Percentiles rank a stretch among this genome's conserved stretches.
Evolutionary conservation across 2,329 filamentous ascomycete genomes (phyloP).

Genomic region (Fusarium anguioides): DNA sequence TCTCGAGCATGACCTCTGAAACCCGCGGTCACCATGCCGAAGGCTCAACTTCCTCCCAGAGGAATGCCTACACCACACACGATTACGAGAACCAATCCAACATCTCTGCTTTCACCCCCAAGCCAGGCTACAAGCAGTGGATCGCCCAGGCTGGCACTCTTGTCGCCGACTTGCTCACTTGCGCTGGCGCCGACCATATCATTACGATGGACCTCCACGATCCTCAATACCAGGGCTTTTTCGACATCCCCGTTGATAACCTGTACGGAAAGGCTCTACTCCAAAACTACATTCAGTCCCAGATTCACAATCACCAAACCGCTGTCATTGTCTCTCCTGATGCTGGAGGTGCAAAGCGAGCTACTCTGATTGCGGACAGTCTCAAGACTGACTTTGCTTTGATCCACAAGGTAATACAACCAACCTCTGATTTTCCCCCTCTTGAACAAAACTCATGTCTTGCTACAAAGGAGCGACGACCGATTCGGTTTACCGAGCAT

Average conservation of each 20-base stretch:
- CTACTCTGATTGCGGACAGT: constrained; percentile 92
- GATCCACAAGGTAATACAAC: constrained; percentile 83
- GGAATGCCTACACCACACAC: constrained; percentile 68
- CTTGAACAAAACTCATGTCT: constrained; percentile 51
- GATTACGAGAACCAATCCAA: constrained; percentile 71
- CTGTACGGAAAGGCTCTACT: constrained; percentile 85
- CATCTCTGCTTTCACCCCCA: constrained; percentile 73
- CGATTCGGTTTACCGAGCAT: constrained; percentile 86
- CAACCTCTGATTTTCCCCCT: constrained; percentile 38
- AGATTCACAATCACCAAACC: constrained; percentile 85
- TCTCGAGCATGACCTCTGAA: constrained; percentile 50
- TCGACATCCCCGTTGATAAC: constrained; percentile 98
- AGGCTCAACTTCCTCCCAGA: constrained; percentile 55
- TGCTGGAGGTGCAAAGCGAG: constrained; percentile 94
- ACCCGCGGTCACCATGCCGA: constrained; percentile 54
- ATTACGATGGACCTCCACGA: constrained; percentile 98
- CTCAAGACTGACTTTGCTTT: constrained; percentile 95
- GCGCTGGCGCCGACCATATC: constrained; percentile 94
- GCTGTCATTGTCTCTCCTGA: constrained; percentile 96
- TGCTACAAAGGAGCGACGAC: constrained; percentile 78
- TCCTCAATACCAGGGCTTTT: constrained; percentile 97
- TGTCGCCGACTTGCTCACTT: constrained; percentile 92
- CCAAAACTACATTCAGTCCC: constrained; percentile 78
- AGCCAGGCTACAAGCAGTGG: constrained; percentile 98
- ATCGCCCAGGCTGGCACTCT: constrained; percentile 96